Conservation (phyloP, 1,284 basidiomycete genomes). For the Schizophyllum commune region DNA sequence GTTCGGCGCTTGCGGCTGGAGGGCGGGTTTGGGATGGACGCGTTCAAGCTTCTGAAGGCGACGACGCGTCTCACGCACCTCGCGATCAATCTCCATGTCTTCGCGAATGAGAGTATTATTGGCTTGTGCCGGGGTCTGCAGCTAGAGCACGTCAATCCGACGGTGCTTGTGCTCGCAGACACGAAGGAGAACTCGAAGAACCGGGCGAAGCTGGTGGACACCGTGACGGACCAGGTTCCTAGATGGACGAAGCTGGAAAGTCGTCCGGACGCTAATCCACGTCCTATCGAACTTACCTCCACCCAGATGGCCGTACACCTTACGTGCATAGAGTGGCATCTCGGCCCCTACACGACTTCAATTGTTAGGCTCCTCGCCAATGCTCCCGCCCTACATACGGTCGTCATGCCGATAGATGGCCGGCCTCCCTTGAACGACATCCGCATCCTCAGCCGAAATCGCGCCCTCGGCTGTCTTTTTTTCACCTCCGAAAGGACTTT, state of each 20-base stretch:
- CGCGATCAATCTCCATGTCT: background rate
- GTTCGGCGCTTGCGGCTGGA: conserved; percentile 20
- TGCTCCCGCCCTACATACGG: too few relatives aligned
- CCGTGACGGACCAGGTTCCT: background rate
- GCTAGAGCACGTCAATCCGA: background rate
- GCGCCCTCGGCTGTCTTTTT: too few relatives aligned
- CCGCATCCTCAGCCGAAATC: too few relatives aligned
- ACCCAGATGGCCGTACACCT: too few relatives aligned
- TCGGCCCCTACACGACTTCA: too few relatives aligned
- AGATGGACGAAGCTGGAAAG: background rate
- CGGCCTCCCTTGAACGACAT: too few relatives aligned
- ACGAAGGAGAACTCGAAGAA: background rate
- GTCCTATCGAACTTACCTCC: background rate
- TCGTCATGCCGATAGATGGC: too few relatives aligned
- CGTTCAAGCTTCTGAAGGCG: background rate
- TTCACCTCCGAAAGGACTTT: too few relatives aligned
- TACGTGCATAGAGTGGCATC: too few relatives aligned
- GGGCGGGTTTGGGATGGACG: conserved; percentile 15
- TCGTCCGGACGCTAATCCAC: background rate
- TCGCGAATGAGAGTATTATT: background rate
- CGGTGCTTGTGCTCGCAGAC: background rate
- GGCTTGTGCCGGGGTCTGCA: background rate
- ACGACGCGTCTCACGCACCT: background rate
- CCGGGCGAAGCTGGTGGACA: background rate
- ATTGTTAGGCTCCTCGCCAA: too few relatives aligned